Base-by-base conservation (phyloP, 768 basidiomycete genomes). In the Suillus lakei region DNA sequence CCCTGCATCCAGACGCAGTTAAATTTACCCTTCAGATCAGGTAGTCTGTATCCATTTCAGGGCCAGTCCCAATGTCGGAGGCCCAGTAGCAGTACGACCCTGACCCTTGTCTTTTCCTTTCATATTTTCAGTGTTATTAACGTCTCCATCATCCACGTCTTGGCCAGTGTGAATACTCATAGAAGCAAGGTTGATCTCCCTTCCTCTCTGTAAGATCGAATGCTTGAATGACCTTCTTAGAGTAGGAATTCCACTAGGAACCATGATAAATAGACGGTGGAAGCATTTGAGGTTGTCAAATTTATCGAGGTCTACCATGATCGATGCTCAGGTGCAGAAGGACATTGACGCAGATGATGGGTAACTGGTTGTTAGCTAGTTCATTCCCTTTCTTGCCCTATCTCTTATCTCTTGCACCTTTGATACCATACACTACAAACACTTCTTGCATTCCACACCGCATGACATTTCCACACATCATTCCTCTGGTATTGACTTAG, bases 41-140 rank as follows among this genome's bases (percentile, higher is more conserved):
- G 81, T 91, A 69, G 91, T 89, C 75, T 97, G 90, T 0, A 99
- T 96, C 98, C 98, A 99, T 74, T 88, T 89, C 62, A 97, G 79
- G 5, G 97, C 98, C 34, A 86, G 71, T 15, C 79, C 75, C 26
- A 89, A 77, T 0, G 88, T 79, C 77, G 65, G 80, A 72, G 48
- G 79, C 70, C 38, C 79, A 76, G n/a, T 77, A 72, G 67, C 83
- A 83, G 65, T 76, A 64, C 81, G 85, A 66, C 74, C 81, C 77
- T 84, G 90, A 30, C 81, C 83, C 80, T 85, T 93, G 62, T 77
- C 84, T 70, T 81, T 85, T 66, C 70, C 67, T 23, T 75, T 74
- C 13, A 74, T 68, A 13, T 70, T 71, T 32, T 78, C 76, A 23
- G 77, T 75, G 6, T 77, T 81, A 0, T 76, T 79, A 39, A 79